Percentiles rank a stretch among this genome's conserved stretches.
phyloP scores from a whole-genome alignment of 768 basidiomycete species.

The Hemileccinum rubropunctum region DNA sequence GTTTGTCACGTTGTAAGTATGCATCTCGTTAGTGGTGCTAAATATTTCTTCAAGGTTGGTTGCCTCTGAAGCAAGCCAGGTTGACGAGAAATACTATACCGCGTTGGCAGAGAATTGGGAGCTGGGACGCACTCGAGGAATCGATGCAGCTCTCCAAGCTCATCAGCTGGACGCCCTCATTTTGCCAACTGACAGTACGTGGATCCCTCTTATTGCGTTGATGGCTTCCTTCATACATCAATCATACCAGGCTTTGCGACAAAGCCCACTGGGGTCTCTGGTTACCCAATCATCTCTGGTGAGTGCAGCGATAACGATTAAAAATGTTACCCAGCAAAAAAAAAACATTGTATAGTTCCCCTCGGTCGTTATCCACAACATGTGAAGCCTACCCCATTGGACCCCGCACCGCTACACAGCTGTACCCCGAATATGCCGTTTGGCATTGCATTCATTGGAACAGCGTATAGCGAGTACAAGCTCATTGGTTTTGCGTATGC shows the following conservation, averaged over 20 bases:
- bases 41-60: slow-evolving; percentile 17
- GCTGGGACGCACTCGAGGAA: slow-evolving; percentile 50
- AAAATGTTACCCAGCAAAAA: too few species aligned
- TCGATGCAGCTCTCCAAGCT: slow-evolving; percentile 48
- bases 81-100: slow-evolving; percentile 42
- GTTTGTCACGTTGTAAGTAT: slow-evolving; percentile 16
- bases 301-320: slow-evolving; percentile 4
- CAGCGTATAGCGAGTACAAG: slow-evolving; percentile 57
- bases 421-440: slow-evolving; percentile 51
- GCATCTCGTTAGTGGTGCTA: slow-evolving; percentile 1
- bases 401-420: slow-evolving; percentile 39
- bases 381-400: slow-evolving; percentile 36
- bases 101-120: slow-evolving; percentile 47
- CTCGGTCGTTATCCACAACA: slow-evolving; percentile 56
- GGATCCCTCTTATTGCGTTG: not conserved
- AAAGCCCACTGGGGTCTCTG: slow-evolving; percentile 49
- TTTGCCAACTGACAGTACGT: slow-evolving; percentile 41
- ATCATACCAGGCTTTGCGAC: slow-evolving; percentile 27
- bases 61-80: slow-evolving; percentile 23
- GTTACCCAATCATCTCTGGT: slow-evolving; percentile 68
- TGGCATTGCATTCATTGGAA: slow-evolving; percentile 60
- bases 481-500: slow-evolving; percentile 60
- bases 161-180: slow-evolving; percentile 52
- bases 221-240: not conserved
- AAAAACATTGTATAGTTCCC: slow-evolving; percentile 38